phyloP scores from a whole-genome alignment of 2,329 filamentous ascomycete genomes.

The Myriosclerotinia duriaeana region DNA sequence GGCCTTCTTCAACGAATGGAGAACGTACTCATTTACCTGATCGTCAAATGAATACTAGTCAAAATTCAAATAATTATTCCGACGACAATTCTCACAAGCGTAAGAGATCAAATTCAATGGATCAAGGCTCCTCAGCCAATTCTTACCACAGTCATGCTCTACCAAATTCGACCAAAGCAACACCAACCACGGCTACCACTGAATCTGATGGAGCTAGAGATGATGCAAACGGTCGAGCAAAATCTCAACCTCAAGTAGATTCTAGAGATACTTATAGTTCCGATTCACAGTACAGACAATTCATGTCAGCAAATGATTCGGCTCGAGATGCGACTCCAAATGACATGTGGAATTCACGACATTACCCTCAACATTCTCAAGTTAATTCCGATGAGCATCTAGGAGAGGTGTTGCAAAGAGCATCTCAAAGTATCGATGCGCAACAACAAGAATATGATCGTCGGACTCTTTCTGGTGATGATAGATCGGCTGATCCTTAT shows the following conservation, averaged over 20 bases:
- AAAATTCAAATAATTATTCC: conserved; percentile 31
- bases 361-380: conserved; percentile 48
- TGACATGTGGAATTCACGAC: conserved; percentile 37
- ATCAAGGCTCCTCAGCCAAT: conserved; percentile 43
- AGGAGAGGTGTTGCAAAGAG: conserved; percentile 52
- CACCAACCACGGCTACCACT: conserved; percentile 37
- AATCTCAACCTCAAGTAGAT: conserved; percentile 44
- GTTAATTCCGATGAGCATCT: conserved; percentile 51
- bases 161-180: conserved; percentile 41
- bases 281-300: conserved; percentile 35
- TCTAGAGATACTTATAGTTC: conserved; percentile 33
- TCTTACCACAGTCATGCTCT: conserved; percentile 43
- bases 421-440: conserved; percentile 45
- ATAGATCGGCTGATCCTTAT: conserved; percentile 42
- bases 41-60: conserved; percentile 29
- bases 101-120: conserved; percentile 67
- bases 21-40: conserved; percentile 29
- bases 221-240: conserved; percentile 43
- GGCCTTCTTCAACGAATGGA: conserved; percentile 35
- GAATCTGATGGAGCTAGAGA: conserved; percentile 42
- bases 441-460: conserved; percentile 42
- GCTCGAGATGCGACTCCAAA: conserved; percentile 28
- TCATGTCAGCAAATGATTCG: conserved; percentile 32
- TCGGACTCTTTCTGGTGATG: conserved; percentile 43
- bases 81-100: conserved; percentile 56